Evolutionary conservation across 2,329 filamentous ascomycete genomes (phyloP), one percentile per base, ranked within the genome.

Genomic region (Aureobasidium uvarum): DNA sequence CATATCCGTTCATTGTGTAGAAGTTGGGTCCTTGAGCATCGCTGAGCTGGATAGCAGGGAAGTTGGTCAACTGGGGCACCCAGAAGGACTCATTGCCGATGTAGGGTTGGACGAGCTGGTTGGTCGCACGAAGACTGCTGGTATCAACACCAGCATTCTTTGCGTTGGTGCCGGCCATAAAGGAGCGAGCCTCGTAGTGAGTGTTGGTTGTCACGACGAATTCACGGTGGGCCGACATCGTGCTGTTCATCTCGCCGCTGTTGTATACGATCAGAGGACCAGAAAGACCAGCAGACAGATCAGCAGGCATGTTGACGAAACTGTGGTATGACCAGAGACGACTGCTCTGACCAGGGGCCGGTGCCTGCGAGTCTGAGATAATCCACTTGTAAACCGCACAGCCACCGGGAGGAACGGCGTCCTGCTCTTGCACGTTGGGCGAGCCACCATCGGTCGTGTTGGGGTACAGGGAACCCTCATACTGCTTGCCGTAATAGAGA

Each of bases 381-480:
- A 71, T 56, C 71, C 71, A 73, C 55, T 73, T 72, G 66, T 73
- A 73, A 3, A 72, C 68, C 5, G 69, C 67, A 63, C 71, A 73
- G 10, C 63, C 69, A 38, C 70, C 69, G 11, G 71, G 71, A 28
- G 70, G 69, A 14, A 72, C 70, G 11, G 70, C 70, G 36, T 69
- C 67, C 23, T 66, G 65, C 41, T 50, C 41, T 5, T 66, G 67
- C n/a, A 70, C 39, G 14, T 51, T 62, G 25, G 62, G 65, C 13
- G 66, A 66, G 18, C 48, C 20, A 33, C 67, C 67, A 23, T 20
- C 50, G 13, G 71, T 70, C 28, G 67, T 68, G 66, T 71, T 71
- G 4, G 69, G 67, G 64, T 71, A 73, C 16, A 67, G 67, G 50
- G 68, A 65, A 23, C 71, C 71, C 60, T 72, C 71, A 46, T 62